These are phyloP conservation scores for Triticum timopheevii DNA, from an alignment of 176 grass and related monocot genomes.

Conservation along the genomic window DNA sequence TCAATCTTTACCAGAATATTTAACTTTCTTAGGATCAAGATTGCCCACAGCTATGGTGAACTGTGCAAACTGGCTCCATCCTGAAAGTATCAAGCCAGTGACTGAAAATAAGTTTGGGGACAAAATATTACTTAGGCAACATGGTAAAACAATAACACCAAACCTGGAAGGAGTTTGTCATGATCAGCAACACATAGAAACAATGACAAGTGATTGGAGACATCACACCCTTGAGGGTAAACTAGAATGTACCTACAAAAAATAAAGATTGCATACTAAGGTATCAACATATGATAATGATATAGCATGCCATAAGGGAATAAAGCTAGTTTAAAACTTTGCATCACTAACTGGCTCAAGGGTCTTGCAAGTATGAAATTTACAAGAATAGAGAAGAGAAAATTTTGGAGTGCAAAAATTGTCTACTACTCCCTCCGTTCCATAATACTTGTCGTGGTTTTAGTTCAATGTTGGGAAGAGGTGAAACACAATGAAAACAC, in stretches of 20 bases:
- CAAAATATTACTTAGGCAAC: slow-evolving; percentile 27
- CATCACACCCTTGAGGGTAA: slow-evolving; percentile 97
- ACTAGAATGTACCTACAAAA: slow-evolving; percentile 93
- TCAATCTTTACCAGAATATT: slow-evolving; percentile 76
- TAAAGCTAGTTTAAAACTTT: slow-evolving; percentile 22
- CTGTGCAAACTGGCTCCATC: slow-evolving; percentile 96
- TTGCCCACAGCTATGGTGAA: slow-evolving; percentile 96
- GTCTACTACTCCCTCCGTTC: neutral
- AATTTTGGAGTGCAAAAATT: neutral
- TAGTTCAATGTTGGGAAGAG: neutral
- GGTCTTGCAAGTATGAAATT: neutral
- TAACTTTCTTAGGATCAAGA: slow-evolving; percentile 96
- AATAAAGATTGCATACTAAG: slow-evolving; percentile 29
- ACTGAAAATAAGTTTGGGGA: neutral
- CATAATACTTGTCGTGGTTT: too few species aligned
- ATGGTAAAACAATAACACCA: slow-evolving; percentile 30
- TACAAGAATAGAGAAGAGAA: slow-evolving; percentile 1
- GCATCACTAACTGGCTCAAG: neutral
- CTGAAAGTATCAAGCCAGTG: slow-evolving; percentile 45
- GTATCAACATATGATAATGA: neutral
- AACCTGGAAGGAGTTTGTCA: slow-evolving; percentile 94
- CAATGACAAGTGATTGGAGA: slow-evolving; percentile 91
- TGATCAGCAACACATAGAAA: slow-evolving; percentile 98
- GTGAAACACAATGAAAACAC: slow-evolving; percentile 14
- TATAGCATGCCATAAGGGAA: slow-evolving; percentile 1